Evolutionary conservation across 2,329 filamentous ascomycete genomes (phyloP).

Genomic region (Talaromyces sp.): DNA sequence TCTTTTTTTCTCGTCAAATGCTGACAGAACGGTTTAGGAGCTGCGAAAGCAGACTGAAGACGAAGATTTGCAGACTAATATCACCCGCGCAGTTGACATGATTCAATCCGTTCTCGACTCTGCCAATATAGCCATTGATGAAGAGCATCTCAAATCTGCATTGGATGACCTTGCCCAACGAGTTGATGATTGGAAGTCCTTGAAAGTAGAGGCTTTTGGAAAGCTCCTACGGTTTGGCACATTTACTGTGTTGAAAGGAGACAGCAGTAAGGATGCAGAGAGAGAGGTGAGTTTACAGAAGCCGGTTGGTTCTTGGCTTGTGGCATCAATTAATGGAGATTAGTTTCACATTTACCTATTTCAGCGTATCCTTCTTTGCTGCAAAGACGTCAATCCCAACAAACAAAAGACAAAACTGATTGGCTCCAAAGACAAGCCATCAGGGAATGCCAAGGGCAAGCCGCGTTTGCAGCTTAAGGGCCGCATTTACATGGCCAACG

Average conservation of each 20-base stretch:
- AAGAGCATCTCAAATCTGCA: constrained; percentile 77
- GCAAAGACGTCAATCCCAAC: constrained; percentile 85
- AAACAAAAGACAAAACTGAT: constrained; percentile 67
- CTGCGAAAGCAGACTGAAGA: constrained; percentile 78
- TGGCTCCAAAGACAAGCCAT: constrained; percentile 61
- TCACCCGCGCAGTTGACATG: constrained; percentile 71
- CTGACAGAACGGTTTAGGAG: constrained; percentile 52
- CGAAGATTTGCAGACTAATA: constrained; percentile 63
- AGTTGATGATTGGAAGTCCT: constrained; percentile 96
- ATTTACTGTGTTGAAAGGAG: constrained; percentile 80
- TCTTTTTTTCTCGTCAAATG: background rate
- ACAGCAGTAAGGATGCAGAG: constrained; percentile 74
- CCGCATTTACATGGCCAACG: constrained; percentile 98
- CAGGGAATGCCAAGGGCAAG: constrained; percentile 68
- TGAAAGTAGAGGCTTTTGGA: constrained; percentile 86
- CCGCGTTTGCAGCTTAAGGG: constrained; percentile 82
- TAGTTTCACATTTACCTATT: constrained; percentile 98
- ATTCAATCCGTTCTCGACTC: constrained; percentile 75
- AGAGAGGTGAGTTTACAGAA: constrained; percentile 64
- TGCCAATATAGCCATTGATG: constrained; percentile 86
- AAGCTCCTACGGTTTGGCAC: constrained; percentile 82
- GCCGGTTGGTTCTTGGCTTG: background rate
- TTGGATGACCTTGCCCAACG: constrained; percentile 72
- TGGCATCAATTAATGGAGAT: background rate
- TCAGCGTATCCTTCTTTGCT: constrained; percentile 89